A percentile compares a stretch with the other conserved stretches of the same genome.
phyloP scores from a whole-genome alignment of 1,139 yeast species.

The Hansenula sp. region DNA sequence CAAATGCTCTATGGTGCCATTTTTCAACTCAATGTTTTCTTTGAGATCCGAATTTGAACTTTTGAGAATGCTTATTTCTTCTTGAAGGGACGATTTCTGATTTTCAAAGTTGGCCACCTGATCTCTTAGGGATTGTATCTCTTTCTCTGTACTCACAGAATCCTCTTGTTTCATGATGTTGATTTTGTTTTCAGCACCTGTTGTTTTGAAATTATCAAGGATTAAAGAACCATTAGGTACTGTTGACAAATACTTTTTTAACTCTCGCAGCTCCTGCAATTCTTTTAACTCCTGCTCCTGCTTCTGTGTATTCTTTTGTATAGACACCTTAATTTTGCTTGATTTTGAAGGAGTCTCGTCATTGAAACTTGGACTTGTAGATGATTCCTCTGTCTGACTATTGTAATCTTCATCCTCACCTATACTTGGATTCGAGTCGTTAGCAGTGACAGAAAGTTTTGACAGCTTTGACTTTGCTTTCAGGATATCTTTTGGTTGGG shows the following conservation, averaged over 20 bases:
- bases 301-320: not conserved
- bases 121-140: not conserved
- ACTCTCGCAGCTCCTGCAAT: conserved; percentile 13
- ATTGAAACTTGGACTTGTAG: conserved; percentile 6
- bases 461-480: conserved; percentile 18
- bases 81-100: not conserved
- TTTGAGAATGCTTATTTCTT: not conserved
- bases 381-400: conserved; percentile 1
- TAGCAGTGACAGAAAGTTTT: conserved; percentile 7
- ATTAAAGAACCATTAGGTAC: conserved; percentile 11
- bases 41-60: not conserved
- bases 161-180: not conserved
- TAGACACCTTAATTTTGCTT: not conserved
- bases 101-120: not conserved
- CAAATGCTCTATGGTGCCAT: not conserved
- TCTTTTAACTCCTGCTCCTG: conserved; percentile 6
- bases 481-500: conserved; percentile 21
- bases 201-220: conserved; percentile 1
- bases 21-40: not conserved
- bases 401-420: conserved; percentile 5
- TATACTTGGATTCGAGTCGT: not conserved
- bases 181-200: not conserved
- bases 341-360: conserved; percentile 19
- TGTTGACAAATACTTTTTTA: conserved; percentile 10
- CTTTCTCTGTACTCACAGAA: not conserved